phyloP scores from a whole-genome alignment of 192 early-diverging fungal genomes.

The Coemansia sp. region DNA sequence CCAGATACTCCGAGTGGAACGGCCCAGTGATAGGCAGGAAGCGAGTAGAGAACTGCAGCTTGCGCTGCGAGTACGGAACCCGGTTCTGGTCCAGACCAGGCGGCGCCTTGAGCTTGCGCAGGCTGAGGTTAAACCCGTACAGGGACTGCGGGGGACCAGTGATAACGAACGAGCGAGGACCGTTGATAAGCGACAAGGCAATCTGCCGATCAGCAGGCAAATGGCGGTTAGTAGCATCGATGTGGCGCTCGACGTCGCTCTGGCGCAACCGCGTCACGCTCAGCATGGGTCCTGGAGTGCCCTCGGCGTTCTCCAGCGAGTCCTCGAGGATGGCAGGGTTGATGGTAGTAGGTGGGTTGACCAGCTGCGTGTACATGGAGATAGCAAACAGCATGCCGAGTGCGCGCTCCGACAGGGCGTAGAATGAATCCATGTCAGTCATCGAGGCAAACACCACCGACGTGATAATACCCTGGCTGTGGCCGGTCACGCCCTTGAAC shows the following conservation, averaged over 20 bases:
- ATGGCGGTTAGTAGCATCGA: conserved; percentile 84
- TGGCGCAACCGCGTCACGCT: conserved; percentile 80
- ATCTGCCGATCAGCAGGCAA: conserved; percentile 81
- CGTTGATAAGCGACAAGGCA: conserved; percentile 85
- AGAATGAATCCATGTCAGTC: conserved; percentile 78
- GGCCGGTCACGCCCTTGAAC: conserved; percentile 60
- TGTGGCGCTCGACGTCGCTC: conserved; percentile 79
- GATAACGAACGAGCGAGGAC: conserved; percentile 83
- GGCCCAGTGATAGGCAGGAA: conserved; percentile 91
- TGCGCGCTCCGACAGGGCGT: conserved; percentile 71
- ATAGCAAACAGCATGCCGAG: conserved; percentile 81
- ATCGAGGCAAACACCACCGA: conserved; percentile 82
- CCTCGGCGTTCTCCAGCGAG: conserved; percentile 85
- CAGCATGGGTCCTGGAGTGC: conserved; percentile 91
- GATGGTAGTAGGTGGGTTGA: conserved; percentile 15
- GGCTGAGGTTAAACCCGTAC: conserved; percentile 86
- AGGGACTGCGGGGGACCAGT: conserved; percentile 89
- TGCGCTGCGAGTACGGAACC: conserved; percentile 84
- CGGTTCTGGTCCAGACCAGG: conserved; percentile 83
- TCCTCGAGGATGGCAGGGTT: conserved; percentile 70
- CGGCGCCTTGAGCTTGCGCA: conserved; percentile 90
- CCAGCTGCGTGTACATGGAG: conserved; percentile 79
- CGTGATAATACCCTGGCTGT: conserved; percentile 87
- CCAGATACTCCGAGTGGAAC: conserved; percentile 56
- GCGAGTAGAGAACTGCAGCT: conserved; percentile 84